These are phyloP conservation scores for Thoreauomyces humboldtii DNA, from an alignment of 192 early-diverging fungal species.

Conservation along the genomic window DNA sequence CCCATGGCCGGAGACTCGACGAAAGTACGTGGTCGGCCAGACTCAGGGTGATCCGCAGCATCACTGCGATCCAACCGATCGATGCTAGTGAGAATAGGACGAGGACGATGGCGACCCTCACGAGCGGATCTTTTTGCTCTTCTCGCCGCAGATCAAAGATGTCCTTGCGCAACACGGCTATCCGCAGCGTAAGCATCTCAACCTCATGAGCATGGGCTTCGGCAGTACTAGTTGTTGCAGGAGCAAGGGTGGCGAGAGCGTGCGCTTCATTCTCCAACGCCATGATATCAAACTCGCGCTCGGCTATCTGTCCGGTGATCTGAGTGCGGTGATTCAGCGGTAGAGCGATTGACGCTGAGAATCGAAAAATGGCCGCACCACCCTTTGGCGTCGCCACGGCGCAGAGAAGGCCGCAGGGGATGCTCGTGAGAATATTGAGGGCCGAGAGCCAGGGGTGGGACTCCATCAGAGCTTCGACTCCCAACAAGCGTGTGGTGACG, in stretches of 20 bases:
- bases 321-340: slow-evolving; percentile 16
- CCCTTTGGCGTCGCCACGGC: slow-evolving; percentile 17
- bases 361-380: slow-evolving; percentile 1
- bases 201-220: neutral
- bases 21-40: neutral
- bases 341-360: neutral
- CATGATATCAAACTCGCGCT: slow-evolving; percentile 28
- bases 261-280: slow-evolving; percentile 24
- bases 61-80: slow-evolving; percentile 5
- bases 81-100: neutral
- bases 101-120: neutral
- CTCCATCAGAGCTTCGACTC: slow-evolving; percentile 17
- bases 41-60: slow-evolving; percentile 13
- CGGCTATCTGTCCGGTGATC: slow-evolving; percentile 5
- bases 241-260: neutral
- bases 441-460: slow-evolving; percentile 26
- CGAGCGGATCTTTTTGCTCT: slow-evolving; percentile 4
- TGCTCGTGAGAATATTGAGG: slow-evolving; percentile 25
- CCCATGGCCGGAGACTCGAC: neutral
- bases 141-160: slow-evolving; percentile 38
- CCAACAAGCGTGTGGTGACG: slow-evolving; percentile 9
- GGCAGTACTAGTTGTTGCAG: neutral
- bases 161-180: slow-evolving; percentile 49
- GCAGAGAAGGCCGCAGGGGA: slow-evolving; percentile 14
- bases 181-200: slow-evolving; percentile 36